A percentile compares a stretch with the other conserved stretches of the same genome.
Conservation (phyloP, 2,329 filamentous ascomycete species). For the Lecanosticta acicola region DNA sequence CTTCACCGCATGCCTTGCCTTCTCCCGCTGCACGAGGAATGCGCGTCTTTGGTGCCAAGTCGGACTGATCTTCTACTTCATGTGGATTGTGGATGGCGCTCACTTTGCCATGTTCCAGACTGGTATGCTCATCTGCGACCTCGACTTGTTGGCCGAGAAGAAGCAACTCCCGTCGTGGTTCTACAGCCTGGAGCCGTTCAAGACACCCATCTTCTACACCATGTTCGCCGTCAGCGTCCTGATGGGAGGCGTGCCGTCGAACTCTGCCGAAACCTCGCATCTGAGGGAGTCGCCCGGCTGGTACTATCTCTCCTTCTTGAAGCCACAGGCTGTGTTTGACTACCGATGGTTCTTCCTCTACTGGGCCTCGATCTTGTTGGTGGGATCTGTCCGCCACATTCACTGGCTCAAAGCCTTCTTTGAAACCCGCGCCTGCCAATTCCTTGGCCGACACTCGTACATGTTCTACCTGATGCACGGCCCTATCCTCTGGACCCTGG, state of each 20-base stretch:
- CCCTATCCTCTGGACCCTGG: slow-evolving; percentile 54
- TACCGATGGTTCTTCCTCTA: slow-evolving; percentile 31
- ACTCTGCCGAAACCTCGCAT: slow-evolving; percentile 44
- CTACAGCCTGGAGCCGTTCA: slow-evolving; percentile 42
- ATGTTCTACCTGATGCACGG: slow-evolving; percentile 61
- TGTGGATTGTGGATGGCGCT: slow-evolving; percentile 62
- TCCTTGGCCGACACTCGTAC: slow-evolving; percentile 58
- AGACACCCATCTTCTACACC: slow-evolving; percentile 48
- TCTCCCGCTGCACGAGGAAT: slow-evolving; percentile 51
- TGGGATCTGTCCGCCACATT: slow-evolving; percentile 55
- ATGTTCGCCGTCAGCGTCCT: slow-evolving; percentile 51
- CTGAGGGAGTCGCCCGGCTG: slow-evolving; percentile 55
- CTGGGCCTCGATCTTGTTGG: slow-evolving; percentile 50
- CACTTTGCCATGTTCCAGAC: slow-evolving; percentile 56
- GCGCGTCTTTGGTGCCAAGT: slow-evolving; percentile 52
- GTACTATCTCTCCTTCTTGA: slow-evolving; percentile 54
- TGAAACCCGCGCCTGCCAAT: slow-evolving; percentile 54
- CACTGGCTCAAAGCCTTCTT: slow-evolving; percentile 54
- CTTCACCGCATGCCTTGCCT: slow-evolving; percentile 53
- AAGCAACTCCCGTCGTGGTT: slow-evolving; percentile 50
- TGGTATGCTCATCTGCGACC: slow-evolving; percentile 58
- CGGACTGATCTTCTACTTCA: slow-evolving; percentile 57
- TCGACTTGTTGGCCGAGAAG: slow-evolving; percentile 51
- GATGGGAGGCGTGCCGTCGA: slow-evolving; percentile 57
- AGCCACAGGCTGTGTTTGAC: slow-evolving; percentile 32